These are phyloP conservation scores for Bocquillonia castaneifolia DNA, from an alignment of 441 rosid genomes.

Conservation along the genomic window DNA sequence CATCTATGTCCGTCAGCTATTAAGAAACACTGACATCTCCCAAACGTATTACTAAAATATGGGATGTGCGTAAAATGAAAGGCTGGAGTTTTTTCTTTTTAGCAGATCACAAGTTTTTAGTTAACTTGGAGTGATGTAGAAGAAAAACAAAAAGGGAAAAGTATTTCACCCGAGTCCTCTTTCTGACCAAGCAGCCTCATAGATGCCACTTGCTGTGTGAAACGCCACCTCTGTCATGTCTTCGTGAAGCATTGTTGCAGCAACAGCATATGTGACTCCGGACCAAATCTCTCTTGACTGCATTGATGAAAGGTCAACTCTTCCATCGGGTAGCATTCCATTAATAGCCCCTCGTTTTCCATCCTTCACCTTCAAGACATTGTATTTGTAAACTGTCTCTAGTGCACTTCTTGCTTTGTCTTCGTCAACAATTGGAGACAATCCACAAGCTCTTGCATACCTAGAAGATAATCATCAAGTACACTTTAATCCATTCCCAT, in stretches of 20 bases:
- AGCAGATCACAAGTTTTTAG: not conserved
- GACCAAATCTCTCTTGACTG: conserved; percentile 93
- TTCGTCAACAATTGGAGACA: conserved; percentile 62
- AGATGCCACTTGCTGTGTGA: conserved; percentile 67
- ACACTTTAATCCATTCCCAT: not conserved
- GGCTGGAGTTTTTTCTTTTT: not conserved
- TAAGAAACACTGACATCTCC: not conserved
- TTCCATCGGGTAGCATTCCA: conserved; percentile 88
- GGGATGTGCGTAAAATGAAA: not conserved
- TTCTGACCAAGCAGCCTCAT: conserved; percentile 81
- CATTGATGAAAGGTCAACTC: conserved; percentile 65
- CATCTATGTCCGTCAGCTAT: not conserved
- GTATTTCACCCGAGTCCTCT: conserved; percentile 63
- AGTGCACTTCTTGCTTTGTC: conserved; percentile 56
- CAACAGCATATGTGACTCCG: conserved; percentile 80
- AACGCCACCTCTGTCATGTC: conserved; percentile 62
- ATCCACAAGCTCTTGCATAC: conserved; percentile 89
- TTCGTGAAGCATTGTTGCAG: conserved; percentile 91
- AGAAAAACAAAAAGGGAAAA: not conserved
- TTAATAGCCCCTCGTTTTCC: conserved; percentile 85
- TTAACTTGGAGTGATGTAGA: not conserved
- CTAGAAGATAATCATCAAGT: conserved; percentile 26
- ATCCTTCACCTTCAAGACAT: conserved; percentile 68
- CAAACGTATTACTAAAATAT: not conserved
- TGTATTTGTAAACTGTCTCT: conserved; percentile 63